Evolutionary conservation across 2,329 filamentous ascomycete species (phyloP).

Genomic region (Talaromyces amestolkiae): DNA sequence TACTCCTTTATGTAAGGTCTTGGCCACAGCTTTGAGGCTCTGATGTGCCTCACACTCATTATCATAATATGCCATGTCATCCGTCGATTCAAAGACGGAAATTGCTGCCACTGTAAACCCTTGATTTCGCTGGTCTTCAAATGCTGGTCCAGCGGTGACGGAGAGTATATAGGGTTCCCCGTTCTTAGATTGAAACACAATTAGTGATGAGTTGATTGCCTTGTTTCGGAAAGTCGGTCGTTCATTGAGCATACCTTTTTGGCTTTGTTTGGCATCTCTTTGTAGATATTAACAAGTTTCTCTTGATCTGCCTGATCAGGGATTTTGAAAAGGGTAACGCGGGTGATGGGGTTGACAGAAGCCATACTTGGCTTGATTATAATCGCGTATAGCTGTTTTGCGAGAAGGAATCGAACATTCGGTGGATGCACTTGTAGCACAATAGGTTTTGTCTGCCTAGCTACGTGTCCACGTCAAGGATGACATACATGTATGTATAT

Average conservation of each 20-base stretch:
- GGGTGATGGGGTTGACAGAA: slow-evolving; percentile 1
- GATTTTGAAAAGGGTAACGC: slow-evolving; percentile 14
- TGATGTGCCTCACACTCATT: slow-evolving; percentile 7
- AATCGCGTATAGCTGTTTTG: not conserved
- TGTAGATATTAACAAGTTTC: slow-evolving; percentile 5
- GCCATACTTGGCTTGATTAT: not conserved
- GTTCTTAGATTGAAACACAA: not conserved
- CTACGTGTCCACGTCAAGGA: not conserved
- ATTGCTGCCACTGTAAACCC: slow-evolving; percentile 4
- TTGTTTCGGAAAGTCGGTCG: not conserved
- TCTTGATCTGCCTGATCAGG: slow-evolving; percentile 12
- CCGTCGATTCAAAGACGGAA: not conserved
- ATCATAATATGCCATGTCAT: slow-evolving; percentile 9
- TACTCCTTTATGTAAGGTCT: not conserved
- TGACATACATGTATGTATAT: not conserved
- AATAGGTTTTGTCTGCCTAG: not conserved
- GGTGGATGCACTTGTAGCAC: not conserved
- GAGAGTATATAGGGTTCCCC: slow-evolving; percentile 4
- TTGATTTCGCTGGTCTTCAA: not conserved
- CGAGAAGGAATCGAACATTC: not conserved
- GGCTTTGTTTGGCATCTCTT: slow-evolving; percentile 8
- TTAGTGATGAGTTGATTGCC: not conserved
- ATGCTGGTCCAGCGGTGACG: not conserved
- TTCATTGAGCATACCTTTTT: slow-evolving; percentile 2
- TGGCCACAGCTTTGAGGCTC: slow-evolving; percentile 1